These are phyloP conservation scores for Melocanna baccifera DNA, from an alignment of 176 grass and related monocot genomes.

Conservation along the genomic window DNA sequence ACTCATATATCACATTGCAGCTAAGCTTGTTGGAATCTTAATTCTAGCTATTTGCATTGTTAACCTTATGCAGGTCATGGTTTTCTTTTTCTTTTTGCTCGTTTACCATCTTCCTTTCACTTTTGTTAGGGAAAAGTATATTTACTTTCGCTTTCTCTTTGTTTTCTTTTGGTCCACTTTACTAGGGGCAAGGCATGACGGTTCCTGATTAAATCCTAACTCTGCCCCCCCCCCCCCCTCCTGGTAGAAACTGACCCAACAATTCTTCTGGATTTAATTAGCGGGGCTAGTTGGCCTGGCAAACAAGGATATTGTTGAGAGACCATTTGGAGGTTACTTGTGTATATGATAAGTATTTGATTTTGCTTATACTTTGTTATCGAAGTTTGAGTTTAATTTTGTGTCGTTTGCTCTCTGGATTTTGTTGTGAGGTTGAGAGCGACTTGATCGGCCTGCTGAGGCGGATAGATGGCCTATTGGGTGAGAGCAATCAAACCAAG, in stretches of 20 bases:
- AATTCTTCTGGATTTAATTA: conserved; percentile 27
- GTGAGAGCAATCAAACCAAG: too few relatives aligned
- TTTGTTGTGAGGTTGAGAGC: too few relatives aligned
- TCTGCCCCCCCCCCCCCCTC: too few relatives aligned
- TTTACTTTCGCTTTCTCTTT: neutral
- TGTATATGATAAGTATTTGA: too few relatives aligned
- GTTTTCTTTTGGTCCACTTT: conserved; percentile 22
- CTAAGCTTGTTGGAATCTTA: neutral
- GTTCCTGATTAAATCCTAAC: conserved; percentile 31
- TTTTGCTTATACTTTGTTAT: too few relatives aligned
- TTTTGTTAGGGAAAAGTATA: neutral
- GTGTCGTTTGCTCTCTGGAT: too few relatives aligned
- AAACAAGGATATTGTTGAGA: neutral
- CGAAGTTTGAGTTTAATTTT: too few relatives aligned
- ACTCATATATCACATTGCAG: neutral
- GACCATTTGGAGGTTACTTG: too few relatives aligned
- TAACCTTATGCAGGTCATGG: neutral
- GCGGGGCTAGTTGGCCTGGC: neutral
- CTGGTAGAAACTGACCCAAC: conserved; percentile 32
- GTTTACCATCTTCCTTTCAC: neutral
- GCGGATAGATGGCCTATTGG: too few relatives aligned
- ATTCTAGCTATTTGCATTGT: neutral
- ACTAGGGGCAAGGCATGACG: conserved; percentile 15
- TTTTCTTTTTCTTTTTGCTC: neutral
- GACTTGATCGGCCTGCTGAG: too few relatives aligned